These are phyloP conservation scores for Persicaria maculosa DNA, from an alignment of 148 eudicot species.

Conservation along the genomic window DNA sequence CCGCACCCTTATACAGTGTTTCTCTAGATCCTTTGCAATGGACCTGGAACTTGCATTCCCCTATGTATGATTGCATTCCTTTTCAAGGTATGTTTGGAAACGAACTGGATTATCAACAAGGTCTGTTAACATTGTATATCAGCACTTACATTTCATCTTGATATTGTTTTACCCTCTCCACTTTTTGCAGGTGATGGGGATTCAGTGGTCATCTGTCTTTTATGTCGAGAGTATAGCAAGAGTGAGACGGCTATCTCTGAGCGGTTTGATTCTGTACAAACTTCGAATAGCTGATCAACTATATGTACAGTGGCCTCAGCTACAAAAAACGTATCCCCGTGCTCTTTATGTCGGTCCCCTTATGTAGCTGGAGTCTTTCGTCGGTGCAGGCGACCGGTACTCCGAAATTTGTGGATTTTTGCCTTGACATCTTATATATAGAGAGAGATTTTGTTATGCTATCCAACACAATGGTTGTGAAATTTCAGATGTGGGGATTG, in stretches of 20 bases:
- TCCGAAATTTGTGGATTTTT: too few species aligned
- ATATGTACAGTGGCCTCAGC: conserved; percentile 91
- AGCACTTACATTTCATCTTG: too few species aligned
- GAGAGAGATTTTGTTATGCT: too few species aligned
- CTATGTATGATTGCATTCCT: conserved; percentile 61
- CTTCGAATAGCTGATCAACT: conserved; percentile 67
- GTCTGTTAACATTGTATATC: too few species aligned
- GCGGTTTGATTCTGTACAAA: conserved; percentile 78
- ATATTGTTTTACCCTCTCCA: too few species aligned
- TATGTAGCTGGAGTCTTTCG: conserved; percentile 34
- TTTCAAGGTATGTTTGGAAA: conserved; percentile 53
- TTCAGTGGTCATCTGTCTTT: conserved; percentile 75
- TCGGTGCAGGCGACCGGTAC: too few species aligned
- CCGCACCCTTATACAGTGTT: not conserved
- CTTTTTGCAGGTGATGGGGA: conserved; percentile 49
- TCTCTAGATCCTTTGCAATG: conserved; percentile 75
- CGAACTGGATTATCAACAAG: too few species aligned
- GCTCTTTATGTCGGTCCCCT: conserved; percentile 74
- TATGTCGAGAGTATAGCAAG: conserved; percentile 94
- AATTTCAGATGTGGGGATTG: too few species aligned
- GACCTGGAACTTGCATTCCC: conserved; percentile 89
- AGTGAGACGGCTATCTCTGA: conserved; percentile 67
- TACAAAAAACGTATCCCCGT: conserved; percentile 58
- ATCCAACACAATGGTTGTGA: too few species aligned
- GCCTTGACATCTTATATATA: too few species aligned